Evolutionary conservation across 768 basidiomycete genomes (phyloP).

Genomic region (Leccinum ochraceum): DNA sequence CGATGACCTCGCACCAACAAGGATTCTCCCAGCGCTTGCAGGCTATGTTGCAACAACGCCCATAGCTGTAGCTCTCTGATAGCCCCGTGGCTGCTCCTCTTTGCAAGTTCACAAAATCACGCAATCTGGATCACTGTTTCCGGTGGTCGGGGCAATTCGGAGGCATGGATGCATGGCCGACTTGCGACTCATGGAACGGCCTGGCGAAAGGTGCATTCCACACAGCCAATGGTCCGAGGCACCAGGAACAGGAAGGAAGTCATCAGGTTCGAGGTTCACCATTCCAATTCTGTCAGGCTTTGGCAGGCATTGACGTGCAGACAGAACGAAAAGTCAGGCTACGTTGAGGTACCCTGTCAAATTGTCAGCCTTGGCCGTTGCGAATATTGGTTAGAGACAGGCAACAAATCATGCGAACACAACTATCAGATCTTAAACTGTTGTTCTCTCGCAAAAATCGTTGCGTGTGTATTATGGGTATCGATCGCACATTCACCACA

Average conservation of each 20-base stretch:
- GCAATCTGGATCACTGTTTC: not conserved
- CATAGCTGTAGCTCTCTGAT: not conserved
- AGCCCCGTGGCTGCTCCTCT: not conserved
- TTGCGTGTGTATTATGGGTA: constrained; percentile 3
- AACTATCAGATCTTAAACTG: not conserved
- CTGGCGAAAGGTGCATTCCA: constrained; percentile 9
- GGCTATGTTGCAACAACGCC: not conserved
- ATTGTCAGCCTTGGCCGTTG: not conserved
- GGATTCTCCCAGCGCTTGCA: constrained; percentile 4
- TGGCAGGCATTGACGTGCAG: constrained; percentile 5
- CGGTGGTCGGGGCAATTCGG: not conserved
- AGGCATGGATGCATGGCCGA: constrained; percentile 12
- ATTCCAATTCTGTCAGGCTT: not conserved
- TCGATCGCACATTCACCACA: not conserved
- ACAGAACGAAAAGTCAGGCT: constrained; percentile 1
- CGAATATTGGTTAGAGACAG: not conserved
- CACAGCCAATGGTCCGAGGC: constrained; percentile 22
- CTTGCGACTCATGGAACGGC: constrained; percentile 10
- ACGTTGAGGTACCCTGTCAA: not conserved
- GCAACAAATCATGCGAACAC: not conserved
- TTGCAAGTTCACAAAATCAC: not conserved
- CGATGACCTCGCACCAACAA: not conserved
- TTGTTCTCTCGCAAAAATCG: not conserved
- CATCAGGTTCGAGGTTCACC: not conserved
- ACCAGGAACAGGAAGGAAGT: constrained; percentile 23